These are phyloP conservation scores for Bipolaris bicolor DNA, from an alignment of 2,329 filamentous ascomycete genomes.

Conservation along the genomic window DNA sequence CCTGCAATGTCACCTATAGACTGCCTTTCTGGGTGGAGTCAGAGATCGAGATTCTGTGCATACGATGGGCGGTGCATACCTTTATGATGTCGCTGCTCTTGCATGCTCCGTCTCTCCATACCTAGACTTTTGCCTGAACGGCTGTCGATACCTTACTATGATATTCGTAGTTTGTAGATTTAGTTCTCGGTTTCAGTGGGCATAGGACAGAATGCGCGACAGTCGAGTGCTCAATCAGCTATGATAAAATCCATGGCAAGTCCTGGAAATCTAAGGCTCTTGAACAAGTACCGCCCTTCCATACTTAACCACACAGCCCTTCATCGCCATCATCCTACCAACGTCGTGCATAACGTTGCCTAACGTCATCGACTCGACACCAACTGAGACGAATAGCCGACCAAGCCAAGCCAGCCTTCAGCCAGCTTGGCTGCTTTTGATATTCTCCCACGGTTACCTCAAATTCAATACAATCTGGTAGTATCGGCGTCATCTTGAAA, in stretches of 20 bases:
- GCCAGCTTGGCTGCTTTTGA: slow-evolving; percentile 14
- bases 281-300: background rate
- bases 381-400: slow-evolving; percentile 18
- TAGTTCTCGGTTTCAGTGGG: background rate
- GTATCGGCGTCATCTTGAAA: slow-evolving; percentile 10
- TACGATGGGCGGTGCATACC: slow-evolving; percentile 4
- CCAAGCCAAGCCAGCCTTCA: slow-evolving; percentile 11
- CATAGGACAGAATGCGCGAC: background rate
- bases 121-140: slow-evolving; percentile 1
- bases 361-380: slow-evolving; percentile 18
- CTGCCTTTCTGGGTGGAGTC: slow-evolving; percentile 6
- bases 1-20: slow-evolving; percentile 13
- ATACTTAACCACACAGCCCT: slow-evolving; percentile 7
- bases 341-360: background rate
- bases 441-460: slow-evolving; percentile 20
- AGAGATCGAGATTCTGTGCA: background rate
- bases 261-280: background rate
- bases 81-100: slow-evolving; percentile 14
- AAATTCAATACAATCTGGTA: slow-evolving; percentile 5
- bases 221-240: background rate
- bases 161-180: background rate
- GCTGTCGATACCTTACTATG: background rate
- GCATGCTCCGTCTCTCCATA: slow-evolving; percentile 10
- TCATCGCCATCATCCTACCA: background rate
- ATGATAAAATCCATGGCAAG: background rate